Evolutionary conservation across 23 red algal genomes (phyloP), one percentile per base, ranked within the genome.

Genomic region (Gracilariopsis chorda): DNA sequence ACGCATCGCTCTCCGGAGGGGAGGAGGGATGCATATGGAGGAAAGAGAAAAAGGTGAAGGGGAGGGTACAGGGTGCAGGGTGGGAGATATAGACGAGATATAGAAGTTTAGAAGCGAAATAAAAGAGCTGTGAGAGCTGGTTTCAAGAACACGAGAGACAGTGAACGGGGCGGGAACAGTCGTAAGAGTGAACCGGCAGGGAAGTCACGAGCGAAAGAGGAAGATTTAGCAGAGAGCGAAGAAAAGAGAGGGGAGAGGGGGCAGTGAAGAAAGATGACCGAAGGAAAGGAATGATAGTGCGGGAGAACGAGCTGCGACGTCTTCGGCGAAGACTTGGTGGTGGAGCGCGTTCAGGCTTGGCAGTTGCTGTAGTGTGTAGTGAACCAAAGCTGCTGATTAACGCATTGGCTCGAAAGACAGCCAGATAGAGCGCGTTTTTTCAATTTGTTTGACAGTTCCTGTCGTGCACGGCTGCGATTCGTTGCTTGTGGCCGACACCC

Each of bases 21-120:
- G 67, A 34, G 14, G 67, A 23, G 40, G 67, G 47, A 27, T 32
- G 67, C 67, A 73, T 73, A 42, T 17, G 19, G 62, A 17, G 67
- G 2, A 73, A 73, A 73, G 24, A 24, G 17, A 24, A 24, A 46
- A 47, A 23, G n/a, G 67, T 21, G 20, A 73, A 27, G 19, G 14
- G 32, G 32, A 41, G 40, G 16, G 67, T n/a, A n/a, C n/a, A n/a
- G 67, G 67, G 67, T 73, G 32, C 42, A 73, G 39, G 40, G 47
- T 42, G 39, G 67, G 67, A 73, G 40, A 73, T 73, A 47, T 42
- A 73, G 37, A 47, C 40, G 67, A 73, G 67, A 73, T 73, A 73
- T 73, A 73, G 67, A 73, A 73, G 67, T 73, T n/a, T 73, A 73
- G 37, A 73, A 45, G 67, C 28, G 67, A 73, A 45, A 73, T 73